Conservation (phyloP, 2,329 filamentous ascomycete genomes). For the Nannizzia gypsea region DNA sequence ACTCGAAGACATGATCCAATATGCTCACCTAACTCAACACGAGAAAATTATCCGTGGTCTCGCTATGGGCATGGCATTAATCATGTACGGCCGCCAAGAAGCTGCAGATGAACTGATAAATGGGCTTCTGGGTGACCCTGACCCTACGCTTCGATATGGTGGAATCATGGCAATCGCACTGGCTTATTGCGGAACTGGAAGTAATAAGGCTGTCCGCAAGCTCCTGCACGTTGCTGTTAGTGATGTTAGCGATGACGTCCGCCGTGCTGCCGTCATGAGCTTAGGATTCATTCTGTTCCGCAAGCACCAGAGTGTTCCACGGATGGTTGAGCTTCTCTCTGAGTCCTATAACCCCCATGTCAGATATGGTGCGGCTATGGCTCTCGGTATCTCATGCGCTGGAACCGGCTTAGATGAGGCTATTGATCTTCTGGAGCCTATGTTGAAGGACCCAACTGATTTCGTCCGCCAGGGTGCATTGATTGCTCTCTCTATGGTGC, state of each 20-base stretch:
- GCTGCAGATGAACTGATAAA: constrained; percentile 90
- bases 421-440: constrained; percentile 90
- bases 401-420: constrained; percentile 93
- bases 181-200: constrained; percentile 92
- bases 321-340: constrained; percentile 95
- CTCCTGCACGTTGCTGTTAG: constrained; percentile 92
- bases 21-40: constrained; percentile 94
- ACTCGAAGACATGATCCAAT: constrained; percentile 92
- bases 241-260: constrained; percentile 95
- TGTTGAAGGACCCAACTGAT: constrained; percentile 98
- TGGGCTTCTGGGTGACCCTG: constrained; percentile 81
- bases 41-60: constrained; percentile 97
- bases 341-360: constrained; percentile 99
- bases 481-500: constrained; percentile 91
- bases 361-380: constrained; percentile 95
- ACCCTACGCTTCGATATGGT: constrained; percentile 86
- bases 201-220: constrained; percentile 96
- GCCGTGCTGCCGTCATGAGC: constrained; percentile 91
- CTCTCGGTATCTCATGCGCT: constrained; percentile 92
- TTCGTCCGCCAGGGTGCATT: constrained; percentile 95
- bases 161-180: constrained; percentile 98
- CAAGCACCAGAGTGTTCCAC: constrained; percentile 90
- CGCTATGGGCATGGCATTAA: constrained; percentile 90
- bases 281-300: constrained; percentile 97
- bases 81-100: constrained; percentile 96